phyloP scores from a whole-genome alignment of 2,329 filamentous ascomycete species.

The Talaromyces sp. region DNA sequence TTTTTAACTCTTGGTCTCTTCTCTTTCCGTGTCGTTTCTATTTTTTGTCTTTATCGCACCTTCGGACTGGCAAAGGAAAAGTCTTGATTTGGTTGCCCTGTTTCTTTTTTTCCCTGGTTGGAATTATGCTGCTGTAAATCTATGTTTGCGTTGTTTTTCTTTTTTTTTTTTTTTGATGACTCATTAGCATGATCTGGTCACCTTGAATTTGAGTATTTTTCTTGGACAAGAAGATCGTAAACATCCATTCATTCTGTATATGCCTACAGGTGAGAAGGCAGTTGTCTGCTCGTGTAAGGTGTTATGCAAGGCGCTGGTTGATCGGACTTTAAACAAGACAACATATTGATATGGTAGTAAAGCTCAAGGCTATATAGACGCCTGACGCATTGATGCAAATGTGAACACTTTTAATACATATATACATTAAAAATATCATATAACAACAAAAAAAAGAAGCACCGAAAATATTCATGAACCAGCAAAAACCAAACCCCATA shows the following conservation, averaged over 20 bases:
- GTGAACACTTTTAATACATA: background rate
- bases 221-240: background rate
- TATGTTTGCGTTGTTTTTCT: background rate
- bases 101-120: background rate
- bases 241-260: too few relatives aligned
- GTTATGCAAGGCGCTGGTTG: too few relatives aligned
- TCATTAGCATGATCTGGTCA: background rate
- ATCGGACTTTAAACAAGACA: too few relatives aligned
- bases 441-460: background rate
- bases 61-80: background rate
- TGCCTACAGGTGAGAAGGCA: too few relatives aligned
- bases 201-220: background rate
- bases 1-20: background rate
- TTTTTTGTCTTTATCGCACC: background rate
- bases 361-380: background rate
- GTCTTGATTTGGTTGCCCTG: background rate
- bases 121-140: background rate
- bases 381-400: background rate
- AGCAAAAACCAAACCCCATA: background rate
- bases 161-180: too few relatives aligned
- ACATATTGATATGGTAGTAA: too few relatives aligned
- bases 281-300: too few relatives aligned
- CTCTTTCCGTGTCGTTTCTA: background rate
- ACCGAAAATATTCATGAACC: background rate
- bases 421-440: background rate